Evolutionary conservation across 2,329 filamentous ascomycete species (phyloP), one percentile per base, ranked within the genome.

Genomic region (Lasiodiplodia gonubiensis): DNA sequence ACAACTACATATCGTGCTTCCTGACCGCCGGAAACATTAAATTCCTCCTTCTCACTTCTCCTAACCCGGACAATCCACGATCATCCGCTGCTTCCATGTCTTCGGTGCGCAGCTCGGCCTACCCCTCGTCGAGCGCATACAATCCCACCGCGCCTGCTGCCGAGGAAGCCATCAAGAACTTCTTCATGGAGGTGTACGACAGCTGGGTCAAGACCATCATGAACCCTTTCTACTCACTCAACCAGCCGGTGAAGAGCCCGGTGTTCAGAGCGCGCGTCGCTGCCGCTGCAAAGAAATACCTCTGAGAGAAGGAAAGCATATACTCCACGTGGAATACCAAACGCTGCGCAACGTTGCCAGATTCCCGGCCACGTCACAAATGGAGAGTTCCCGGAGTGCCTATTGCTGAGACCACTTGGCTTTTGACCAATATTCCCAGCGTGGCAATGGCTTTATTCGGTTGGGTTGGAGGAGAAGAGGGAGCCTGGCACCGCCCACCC

Each of bases 131-230:
- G 6, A 64, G 60, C n/a, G 68, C 64, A 2, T 80, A 79, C 71
- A 97, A 97, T 78, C 94, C 94, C 0, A 94, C 90, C 2, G 92
- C 90, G 68, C 90, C 93, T 6, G 92, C 94, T 77, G 97, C 94
- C 5, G 95, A 99, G 81, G 95, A 99, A 82, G 94, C 95, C 4
- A 92, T 98, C 73, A 89, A 93, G 77, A 92, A 92, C 80, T 99
- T 98, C 82, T 97, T 99, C 82, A 86, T 87, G 18, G 95, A 99
- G 77, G 92, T 97, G 14, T 98, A 97, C 81, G 95, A 99, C 81
- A 93, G 90, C 72, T 99, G 94, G 90, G 88, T 97, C 71, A 99
- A 99, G 85, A 92, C 94, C 14, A 89, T 94, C 68, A 98, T 99
- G 95, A 98, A 89, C 76, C 95, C 95, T 0, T 99, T 99, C 79